These are phyloP conservation scores for Botrytis fragariae DNA, from an alignment of 2,329 filamentous ascomycete genomes.

Conservation along the genomic window DNA sequence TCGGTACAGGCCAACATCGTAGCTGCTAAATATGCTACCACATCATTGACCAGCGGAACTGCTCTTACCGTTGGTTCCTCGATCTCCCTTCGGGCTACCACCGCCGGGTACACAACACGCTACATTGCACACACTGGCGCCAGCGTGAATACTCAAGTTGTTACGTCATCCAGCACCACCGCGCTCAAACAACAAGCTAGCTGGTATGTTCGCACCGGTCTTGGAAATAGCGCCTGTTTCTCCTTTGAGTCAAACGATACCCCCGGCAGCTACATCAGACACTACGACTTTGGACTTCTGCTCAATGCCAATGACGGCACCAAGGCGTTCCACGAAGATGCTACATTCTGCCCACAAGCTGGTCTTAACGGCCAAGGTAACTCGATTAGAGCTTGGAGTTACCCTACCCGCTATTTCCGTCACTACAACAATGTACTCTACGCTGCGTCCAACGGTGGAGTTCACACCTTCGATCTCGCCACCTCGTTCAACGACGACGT, in stretches of 20 bases:
- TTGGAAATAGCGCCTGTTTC: constrained; percentile 55
- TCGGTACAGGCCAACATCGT: constrained; percentile 58
- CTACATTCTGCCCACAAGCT: constrained; percentile 58
- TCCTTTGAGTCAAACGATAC: constrained; percentile 61
- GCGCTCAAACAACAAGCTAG: constrained; percentile 51
- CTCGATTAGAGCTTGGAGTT: constrained; percentile 57
- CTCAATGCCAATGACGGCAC: constrained; percentile 52
- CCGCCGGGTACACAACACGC: constrained; percentile 50
- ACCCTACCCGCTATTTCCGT: constrained; percentile 57
- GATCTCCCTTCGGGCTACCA: constrained; percentile 55
- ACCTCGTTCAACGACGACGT: constrained; percentile 53
- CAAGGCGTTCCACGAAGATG: constrained; percentile 58
- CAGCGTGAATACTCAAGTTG: constrained; percentile 53
- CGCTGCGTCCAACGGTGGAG: constrained; percentile 53
- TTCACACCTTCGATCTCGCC: constrained; percentile 52
- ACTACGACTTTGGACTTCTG: constrained; percentile 51
- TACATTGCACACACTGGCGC: constrained; percentile 54
- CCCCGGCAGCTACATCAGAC: constrained; percentile 57
- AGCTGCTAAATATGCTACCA: constrained; percentile 55
- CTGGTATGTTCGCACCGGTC: constrained; percentile 54
- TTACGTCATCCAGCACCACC: constrained; percentile 50
- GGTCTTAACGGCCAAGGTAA: constrained; percentile 51
- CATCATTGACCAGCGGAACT: constrained; percentile 48
- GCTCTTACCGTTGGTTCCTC: constrained; percentile 48
- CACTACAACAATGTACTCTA: constrained; percentile 51